Base-by-base conservation (phyloP, 148 eudicot species). In the Vaccinium darrowii region DNA sequence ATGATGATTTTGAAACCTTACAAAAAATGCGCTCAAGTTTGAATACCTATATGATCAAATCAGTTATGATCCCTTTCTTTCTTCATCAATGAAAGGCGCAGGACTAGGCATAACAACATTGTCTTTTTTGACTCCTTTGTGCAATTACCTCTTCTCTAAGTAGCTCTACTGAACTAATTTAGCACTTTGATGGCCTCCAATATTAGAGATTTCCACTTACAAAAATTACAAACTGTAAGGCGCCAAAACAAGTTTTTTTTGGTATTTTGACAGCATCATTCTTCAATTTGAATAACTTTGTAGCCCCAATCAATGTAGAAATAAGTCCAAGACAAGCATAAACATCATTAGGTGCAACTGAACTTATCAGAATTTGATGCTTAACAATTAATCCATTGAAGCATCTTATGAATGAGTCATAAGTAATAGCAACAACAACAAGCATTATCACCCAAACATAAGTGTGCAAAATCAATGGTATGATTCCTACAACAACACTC, bases 61-160 rank as follows among this genome's bases (percentile, higher is more conserved):
- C 89, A 33, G 36, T 33, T 33, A 33, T 69, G 97, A 86, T 86
- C 98, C 99, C 72, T 88, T 87, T 81, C 87, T 92, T 85, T 94
- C 94, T 57, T 85, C 91, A 85, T 88, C 86, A 84, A 87, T 87
- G 84, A 84, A 63, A 87, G 94, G 85, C 27, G 76, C 83, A 79
- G 92, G 83, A 63, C 87, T 77, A 18, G 88, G 80, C 21, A 67
- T 47, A 67, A 62, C 84, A 80, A 78, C 90, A 63, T 84, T 84
- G 69, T 86, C 84, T 81, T 76, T 90, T 33, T 83, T 84, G 87
- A 80, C 81, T 83, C 65, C 82, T 84, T 80, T 85, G 84, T 52
- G 87, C 79, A 72, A 19, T 75, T 78, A 75, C 86, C 60, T 87
- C 87, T 63, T 84, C 81, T 76, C 58, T 43, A 75, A n/a, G 85